Evolutionary conservation across 2,329 filamentous ascomycete genomes (phyloP).

Genomic region (Aspergillus neotritici): DNA sequence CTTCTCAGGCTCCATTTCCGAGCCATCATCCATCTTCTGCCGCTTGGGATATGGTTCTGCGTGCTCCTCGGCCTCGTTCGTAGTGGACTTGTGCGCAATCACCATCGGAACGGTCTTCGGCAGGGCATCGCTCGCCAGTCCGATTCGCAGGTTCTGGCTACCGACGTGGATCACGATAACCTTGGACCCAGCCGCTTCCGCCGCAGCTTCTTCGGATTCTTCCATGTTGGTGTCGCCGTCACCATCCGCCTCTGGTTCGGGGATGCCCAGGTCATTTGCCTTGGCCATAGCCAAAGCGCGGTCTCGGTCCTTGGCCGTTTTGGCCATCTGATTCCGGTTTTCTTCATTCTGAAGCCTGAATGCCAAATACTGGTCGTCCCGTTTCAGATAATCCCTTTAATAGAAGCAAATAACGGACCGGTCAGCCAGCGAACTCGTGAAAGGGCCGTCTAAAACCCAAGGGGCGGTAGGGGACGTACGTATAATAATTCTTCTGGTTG

Average conservation of each 20-base stretch:
- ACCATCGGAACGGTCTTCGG: conserved; percentile 93
- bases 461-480: conserved; percentile 51
- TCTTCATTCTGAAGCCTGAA: conserved; percentile 84
- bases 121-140: conserved; percentile 89
- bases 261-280: conserved; percentile 59
- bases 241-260: conserved; percentile 39
- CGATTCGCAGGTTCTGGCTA: conserved; percentile 90
- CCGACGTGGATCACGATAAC: conserved; percentile 93
- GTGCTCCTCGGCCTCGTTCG: conserved; percentile 77
- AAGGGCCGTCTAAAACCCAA: neutral
- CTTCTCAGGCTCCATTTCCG: conserved; percentile 58
- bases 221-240: conserved; percentile 54
- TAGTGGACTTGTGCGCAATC: conserved; percentile 70
- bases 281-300: conserved; percentile 72
- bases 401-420: neutral
- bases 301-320: conserved; percentile 81
- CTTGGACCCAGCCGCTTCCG: conserved; percentile 71
- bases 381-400: conserved; percentile 87
- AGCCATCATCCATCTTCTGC: conserved; percentile 52
- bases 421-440: conserved; percentile 9
- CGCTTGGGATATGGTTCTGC: conserved; percentile 70
- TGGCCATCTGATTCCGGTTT: conserved; percentile 73
- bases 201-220: conserved; percentile 48
- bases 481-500: conserved; percentile 99
- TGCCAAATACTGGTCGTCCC: conserved; percentile 91